A percentile compares a stretch with the other conserved stretches of the same genome.
phyloP scores from a whole-genome alignment of 1,284 basidiomycete genomes.

The Cutaneotrichosporon sp. region DNA sequence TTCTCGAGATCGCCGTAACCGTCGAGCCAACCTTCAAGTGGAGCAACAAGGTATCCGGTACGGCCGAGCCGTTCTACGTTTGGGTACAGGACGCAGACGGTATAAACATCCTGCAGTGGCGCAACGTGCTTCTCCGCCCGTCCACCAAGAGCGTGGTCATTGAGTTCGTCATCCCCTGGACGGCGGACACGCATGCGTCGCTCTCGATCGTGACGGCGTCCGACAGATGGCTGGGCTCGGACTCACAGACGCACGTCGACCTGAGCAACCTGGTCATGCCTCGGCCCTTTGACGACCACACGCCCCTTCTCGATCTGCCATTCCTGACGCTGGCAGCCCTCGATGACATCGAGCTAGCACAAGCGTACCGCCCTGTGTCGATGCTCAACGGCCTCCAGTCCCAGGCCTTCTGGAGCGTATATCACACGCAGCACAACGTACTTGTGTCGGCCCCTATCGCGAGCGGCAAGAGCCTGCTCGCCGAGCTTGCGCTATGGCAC shows the following conservation, averaged over 20 bases:
- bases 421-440: conserved; percentile 68
- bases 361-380: conserved; percentile 56
- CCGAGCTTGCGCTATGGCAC: conserved; percentile 68
- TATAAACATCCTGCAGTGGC: conserved; percentile 76
- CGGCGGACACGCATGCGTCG: conserved; percentile 61
- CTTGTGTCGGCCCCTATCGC: conserved; percentile 79
- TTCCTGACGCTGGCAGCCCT: conserved; percentile 66
- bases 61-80: conserved; percentile 85
- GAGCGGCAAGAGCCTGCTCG: conserved; percentile 77
- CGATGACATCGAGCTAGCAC: conserved; percentile 58
- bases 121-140: conserved; percentile 69
- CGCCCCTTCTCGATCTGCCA: conserved; percentile 74
- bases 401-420: conserved; percentile 80
- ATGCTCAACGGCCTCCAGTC: conserved; percentile 85
- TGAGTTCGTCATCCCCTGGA: conserved; percentile 79
- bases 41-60: conserved; percentile 74
- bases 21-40: conserved; percentile 77
- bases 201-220: conserved; percentile 84
- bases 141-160: conserved; percentile 63
- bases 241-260: conserved; percentile 67
- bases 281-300: conserved; percentile 61
- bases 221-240: conserved; percentile 91
- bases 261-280: conserved; percentile 79
- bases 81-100: conserved; percentile 91
- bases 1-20: conserved; percentile 72